phyloP scores from a whole-genome alignment of 495 filamentous ascomycete genomes.

The Pyrenula aspistea region DNA sequence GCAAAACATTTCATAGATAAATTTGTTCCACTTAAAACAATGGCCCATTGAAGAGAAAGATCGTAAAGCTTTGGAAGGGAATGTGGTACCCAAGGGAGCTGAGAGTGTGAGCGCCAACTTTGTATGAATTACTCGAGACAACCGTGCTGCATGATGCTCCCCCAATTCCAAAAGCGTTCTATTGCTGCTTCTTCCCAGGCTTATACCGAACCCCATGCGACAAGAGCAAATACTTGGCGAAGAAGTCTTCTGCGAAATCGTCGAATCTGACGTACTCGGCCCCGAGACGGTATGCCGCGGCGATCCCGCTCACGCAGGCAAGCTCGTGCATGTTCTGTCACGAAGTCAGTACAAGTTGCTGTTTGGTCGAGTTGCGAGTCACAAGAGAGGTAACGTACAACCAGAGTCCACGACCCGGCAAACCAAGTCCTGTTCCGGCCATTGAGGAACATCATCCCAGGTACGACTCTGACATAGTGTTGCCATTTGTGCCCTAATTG shows the following conservation, averaged over 20 bases:
- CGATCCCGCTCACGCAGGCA: conserved; percentile 65
- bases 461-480: conserved; percentile 67
- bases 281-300: conserved; percentile 66
- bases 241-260: conserved; percentile 44
- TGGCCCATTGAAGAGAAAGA: too few species aligned
- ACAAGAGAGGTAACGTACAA: conserved; percentile 30
- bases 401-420: conserved; percentile 67
- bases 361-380: background rate
- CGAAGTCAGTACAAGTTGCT: background rate
- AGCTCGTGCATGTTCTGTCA: conserved; percentile 67
- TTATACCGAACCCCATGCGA: conserved; percentile 38
- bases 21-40: too few species aligned
- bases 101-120: too few species aligned
- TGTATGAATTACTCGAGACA: too few species aligned
- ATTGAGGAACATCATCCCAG: conserved; percentile 73
- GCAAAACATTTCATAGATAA: too few species aligned
- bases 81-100: too few species aligned
- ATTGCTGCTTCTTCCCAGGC: conserved; percentile 16
- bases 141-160: too few species aligned
- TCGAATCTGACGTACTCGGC: conserved; percentile 60
- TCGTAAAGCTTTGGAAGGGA: too few species aligned
- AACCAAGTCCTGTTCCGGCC: conserved; percentile 55
- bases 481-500: conserved; percentile 74
- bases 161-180: too few species aligned
- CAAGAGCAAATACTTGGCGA: conserved; percentile 41